Percentiles rank a stretch among this genome's conserved stretches.
Evolutionary conservation across 768 basidiomycete species (phyloP).

Genomic region (Suillus bovinus): DNA sequence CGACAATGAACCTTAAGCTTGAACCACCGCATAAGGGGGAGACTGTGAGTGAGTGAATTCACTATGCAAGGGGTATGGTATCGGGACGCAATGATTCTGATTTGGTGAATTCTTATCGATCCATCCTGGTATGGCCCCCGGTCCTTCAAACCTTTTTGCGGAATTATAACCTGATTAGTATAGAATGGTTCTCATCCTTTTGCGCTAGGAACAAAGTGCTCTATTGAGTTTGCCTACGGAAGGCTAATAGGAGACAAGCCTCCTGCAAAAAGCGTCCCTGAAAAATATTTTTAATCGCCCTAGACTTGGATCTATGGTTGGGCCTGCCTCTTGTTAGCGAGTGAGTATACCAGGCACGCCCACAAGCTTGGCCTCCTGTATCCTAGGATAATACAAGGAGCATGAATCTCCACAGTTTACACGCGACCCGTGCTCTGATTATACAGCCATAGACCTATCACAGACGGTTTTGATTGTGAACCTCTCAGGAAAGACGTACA

Average conservation of each 20-base stretch:
- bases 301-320: not conserved
- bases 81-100: not conserved
- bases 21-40: not conserved
- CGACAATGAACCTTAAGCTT: not conserved
- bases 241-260: not conserved
- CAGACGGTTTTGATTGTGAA: not conserved
- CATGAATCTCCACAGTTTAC: not conserved
- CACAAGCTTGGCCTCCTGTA: not conserved
- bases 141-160: not conserved
- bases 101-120: not conserved
- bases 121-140: not conserved
- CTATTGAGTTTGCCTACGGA: not conserved
- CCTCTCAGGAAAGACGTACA: not conserved
- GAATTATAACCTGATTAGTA: not conserved
- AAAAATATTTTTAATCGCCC: not conserved
- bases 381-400: not conserved
- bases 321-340: not conserved
- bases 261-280: not conserved
- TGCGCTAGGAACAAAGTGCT: not conserved
- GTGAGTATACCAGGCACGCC: not conserved
- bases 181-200: not conserved
- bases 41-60: not conserved
- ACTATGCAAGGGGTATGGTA: too few species aligned
- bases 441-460: not conserved
- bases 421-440: not conserved